phyloP scores from a whole-genome alignment of 1,284 basidiomycete species.

The Microbotryum silenes-acaulis region DNA sequence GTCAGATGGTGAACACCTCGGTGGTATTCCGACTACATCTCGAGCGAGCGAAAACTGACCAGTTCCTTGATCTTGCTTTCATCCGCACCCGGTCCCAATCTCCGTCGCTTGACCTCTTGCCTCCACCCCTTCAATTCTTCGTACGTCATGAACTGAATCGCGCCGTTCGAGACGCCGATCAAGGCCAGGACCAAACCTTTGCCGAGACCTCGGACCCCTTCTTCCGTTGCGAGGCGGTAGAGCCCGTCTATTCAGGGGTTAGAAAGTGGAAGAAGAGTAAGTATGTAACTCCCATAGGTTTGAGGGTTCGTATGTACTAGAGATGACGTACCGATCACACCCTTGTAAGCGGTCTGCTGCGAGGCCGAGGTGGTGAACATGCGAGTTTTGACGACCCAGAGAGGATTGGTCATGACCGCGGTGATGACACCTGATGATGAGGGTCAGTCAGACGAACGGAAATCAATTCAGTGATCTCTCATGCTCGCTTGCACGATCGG shows the following conservation, averaged over 20 bases:
- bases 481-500: background rate
- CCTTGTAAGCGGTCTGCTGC: constrained; percentile 63
- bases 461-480: background rate
- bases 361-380: constrained; percentile 79
- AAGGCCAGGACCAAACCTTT: constrained; percentile 82
- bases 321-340: constrained; percentile 60
- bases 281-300: background rate
- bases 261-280: constrained; percentile 3
- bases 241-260: constrained; percentile 58
- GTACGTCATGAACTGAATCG: constrained; percentile 92
- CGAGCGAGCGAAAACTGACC: constrained; percentile 47
- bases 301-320: background rate
- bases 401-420: constrained; percentile 90
- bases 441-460: constrained; percentile 1
- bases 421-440: constrained; percentile 69
- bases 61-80: constrained; percentile 70
- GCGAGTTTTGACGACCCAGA: constrained; percentile 97
- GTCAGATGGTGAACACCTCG: background rate
- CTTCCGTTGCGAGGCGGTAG: constrained; percentile 47
- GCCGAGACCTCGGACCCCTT: constrained; percentile 76
- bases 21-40: no score
- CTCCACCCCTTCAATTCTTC: constrained; percentile 88
- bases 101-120: constrained; percentile 52
- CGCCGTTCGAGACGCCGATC: constrained; percentile 90
- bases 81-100: constrained; percentile 43